Evolutionary conservation across 2,329 filamentous ascomycete genomes (phyloP).

Genomic region (Diaporthe velutina): DNA sequence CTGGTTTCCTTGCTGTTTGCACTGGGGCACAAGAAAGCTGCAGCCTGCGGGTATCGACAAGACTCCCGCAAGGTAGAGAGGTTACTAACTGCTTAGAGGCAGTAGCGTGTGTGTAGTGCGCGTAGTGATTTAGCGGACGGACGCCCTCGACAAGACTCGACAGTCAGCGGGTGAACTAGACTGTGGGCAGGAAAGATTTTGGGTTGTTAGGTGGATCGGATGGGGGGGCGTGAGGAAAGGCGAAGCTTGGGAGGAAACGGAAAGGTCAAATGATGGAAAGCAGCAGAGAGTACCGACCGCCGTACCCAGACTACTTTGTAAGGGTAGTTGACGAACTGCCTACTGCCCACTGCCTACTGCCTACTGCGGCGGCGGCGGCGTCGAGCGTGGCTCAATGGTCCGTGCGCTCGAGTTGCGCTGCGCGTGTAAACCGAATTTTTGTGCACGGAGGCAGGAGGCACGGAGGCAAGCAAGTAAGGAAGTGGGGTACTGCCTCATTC

Average conservation of each 20-base stretch:
- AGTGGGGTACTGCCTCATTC: slow-evolving; percentile 34
- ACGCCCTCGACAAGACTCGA: slow-evolving; percentile 16
- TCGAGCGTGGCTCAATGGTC: slow-evolving; percentile 19
- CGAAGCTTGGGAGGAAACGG: slow-evolving; percentile 35
- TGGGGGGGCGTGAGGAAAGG: slow-evolving; percentile 13
- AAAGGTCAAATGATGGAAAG: slow-evolving; percentile 33
- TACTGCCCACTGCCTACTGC: not conserved
- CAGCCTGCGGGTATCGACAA: not conserved
- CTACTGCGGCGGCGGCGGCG: slow-evolving; percentile 18
- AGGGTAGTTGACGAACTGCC: slow-evolving; percentile 14
- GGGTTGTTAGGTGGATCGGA: slow-evolving; percentile 27
- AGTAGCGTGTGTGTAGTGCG: slow-evolving; percentile 23
- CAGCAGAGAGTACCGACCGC: slow-evolving; percentile 24
- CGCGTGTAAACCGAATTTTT: slow-evolving; percentile 31
- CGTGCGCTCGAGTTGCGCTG: slow-evolving; percentile 26
- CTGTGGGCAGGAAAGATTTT: slow-evolving; percentile 16
- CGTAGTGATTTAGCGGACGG: not conserved
- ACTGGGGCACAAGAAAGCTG: not conserved
- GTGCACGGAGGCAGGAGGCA: slow-evolving; percentile 27
- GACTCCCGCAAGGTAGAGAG: not conserved
- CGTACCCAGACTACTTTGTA: slow-evolving; percentile 3
- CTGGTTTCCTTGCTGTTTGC: not conserved
- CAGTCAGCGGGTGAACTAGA: slow-evolving; percentile 6
- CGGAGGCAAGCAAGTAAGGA: slow-evolving; percentile 25
- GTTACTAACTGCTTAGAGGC: slow-evolving; percentile 4